phyloP scores from a whole-genome alignment of 2,329 filamentous ascomycete species.

The Aureobasidium sp. region DNA sequence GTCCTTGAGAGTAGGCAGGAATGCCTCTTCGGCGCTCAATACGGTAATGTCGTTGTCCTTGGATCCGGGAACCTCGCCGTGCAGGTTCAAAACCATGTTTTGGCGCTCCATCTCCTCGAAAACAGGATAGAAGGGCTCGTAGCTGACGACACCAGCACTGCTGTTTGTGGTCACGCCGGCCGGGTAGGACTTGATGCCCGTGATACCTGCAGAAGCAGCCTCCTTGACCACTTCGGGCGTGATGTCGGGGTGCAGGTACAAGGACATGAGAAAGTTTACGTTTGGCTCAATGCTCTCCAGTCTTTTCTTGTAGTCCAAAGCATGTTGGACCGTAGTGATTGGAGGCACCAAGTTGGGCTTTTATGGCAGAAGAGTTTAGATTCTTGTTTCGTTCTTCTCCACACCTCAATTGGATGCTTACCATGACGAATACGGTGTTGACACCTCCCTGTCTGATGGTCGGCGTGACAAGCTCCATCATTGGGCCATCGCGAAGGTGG shows the following conservation, averaged over 20 bases:
- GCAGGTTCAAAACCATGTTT: conserved; percentile 81
- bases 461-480: conserved; percentile 45
- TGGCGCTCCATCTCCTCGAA: conserved; percentile 86
- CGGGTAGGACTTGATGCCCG: conserved; percentile 64
- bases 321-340: conserved; percentile 42
- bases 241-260: conserved; percentile 45
- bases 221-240: conserved; percentile 55
- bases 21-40: conserved; percentile 65
- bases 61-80: conserved; percentile 70
- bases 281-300: conserved; percentile 41
- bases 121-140: conserved; percentile 66
- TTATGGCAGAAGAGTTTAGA: background rate
- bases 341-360: conserved; percentile 47
- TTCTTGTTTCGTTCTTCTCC: background rate
- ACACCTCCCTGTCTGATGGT: conserved; percentile 46
- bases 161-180: conserved; percentile 54
- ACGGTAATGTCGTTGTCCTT: conserved; percentile 33
- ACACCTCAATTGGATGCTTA: conserved; percentile 24
- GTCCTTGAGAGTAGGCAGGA: conserved; percentile 70
- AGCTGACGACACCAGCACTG: conserved; percentile 60
- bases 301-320: conserved; percentile 39
- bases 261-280: conserved; percentile 46
- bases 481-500: conserved; percentile 46
- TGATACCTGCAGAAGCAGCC: conserved; percentile 65
- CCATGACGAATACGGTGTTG: conserved; percentile 50